These are phyloP conservation scores for Lumnitzera littorea DNA, from an alignment of 345 rosid genomes.

Conservation along the genomic window DNA sequence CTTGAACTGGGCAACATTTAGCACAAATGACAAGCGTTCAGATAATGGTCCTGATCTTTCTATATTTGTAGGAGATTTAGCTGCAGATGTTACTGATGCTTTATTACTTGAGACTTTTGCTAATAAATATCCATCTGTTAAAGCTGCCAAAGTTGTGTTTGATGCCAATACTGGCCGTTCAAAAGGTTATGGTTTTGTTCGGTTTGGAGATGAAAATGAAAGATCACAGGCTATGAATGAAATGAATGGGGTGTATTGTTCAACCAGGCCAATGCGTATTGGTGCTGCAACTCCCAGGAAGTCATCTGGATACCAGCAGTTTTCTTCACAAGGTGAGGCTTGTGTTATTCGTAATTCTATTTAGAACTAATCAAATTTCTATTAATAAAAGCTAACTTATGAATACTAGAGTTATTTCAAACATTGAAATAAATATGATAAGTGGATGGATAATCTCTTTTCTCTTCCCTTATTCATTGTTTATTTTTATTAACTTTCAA, in stretches of 20 bases:
- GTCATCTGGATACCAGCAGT: constrained; percentile 71
- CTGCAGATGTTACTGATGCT: constrained; percentile 82
- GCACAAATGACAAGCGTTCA: constrained; percentile 75
- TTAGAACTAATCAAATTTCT: not conserved
- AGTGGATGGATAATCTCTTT: too few relatives aligned
- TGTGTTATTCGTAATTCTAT: constrained; percentile 9
- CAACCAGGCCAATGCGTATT: constrained; percentile 90
- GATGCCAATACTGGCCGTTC: constrained; percentile 96
- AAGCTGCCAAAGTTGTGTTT: constrained; percentile 84
- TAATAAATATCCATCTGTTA: constrained; percentile 70
- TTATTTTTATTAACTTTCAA: too few relatives aligned
- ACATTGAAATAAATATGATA: too few relatives aligned
- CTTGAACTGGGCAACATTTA: constrained; percentile 96
- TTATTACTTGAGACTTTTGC: constrained; percentile 70
- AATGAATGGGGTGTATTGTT: constrained; percentile 89
- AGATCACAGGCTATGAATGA: constrained; percentile 81
- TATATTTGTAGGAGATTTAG: constrained; percentile 93
- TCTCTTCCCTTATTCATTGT: too few relatives aligned
- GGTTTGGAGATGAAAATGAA: constrained; percentile 88
- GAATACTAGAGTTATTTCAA: too few relatives aligned
- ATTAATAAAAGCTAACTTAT: not conserved
- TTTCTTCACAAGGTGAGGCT: constrained; percentile 39
- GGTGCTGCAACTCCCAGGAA: constrained; percentile 96
- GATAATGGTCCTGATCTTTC: constrained; percentile 89
- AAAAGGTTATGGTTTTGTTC: constrained; percentile 95